These are phyloP conservation scores for Calocybe gangraenosa DNA, from an alignment of 768 basidiomycete genomes.

Conservation along the genomic window DNA sequence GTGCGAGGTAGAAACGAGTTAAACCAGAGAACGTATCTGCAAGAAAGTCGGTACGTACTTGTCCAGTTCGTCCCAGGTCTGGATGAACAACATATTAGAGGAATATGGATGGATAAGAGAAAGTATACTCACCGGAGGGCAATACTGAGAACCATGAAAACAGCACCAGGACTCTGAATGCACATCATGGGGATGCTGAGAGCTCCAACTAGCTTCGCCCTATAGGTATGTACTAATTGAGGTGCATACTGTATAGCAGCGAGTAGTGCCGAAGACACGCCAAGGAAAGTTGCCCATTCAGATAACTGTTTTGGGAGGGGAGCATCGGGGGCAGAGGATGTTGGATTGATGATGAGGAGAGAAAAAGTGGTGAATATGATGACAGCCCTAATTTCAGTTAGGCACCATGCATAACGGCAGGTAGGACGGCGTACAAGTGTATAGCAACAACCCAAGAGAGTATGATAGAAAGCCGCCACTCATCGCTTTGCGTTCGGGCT, in stretches of 20 bases:
- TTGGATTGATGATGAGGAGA: constrained; percentile 44
- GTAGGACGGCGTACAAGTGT: constrained; percentile 61
- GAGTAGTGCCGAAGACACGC: constrained; percentile 73
- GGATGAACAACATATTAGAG: constrained; percentile 3
- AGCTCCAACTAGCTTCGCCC: constrained; percentile 79
- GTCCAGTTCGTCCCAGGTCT: constrained; percentile 86
- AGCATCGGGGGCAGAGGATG: constrained; percentile 34
- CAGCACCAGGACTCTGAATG: constrained; percentile 87
- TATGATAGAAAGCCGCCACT: constrained; percentile 76
- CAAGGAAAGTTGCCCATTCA: constrained; percentile 83
- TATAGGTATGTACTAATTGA: constrained; percentile 79
- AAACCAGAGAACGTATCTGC: neutral
- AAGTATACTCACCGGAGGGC: constrained; percentile 49
- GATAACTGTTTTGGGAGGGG: constrained; percentile 28
- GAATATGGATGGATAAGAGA: neutral
- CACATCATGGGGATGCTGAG: constrained; percentile 95
- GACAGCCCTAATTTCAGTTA: constrained; percentile 37
- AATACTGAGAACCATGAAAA: constrained; percentile 83
- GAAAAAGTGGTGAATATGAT: constrained; percentile 57
- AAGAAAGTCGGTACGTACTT: constrained; percentile 38
- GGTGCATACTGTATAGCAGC: constrained; percentile 87
- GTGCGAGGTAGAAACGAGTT: constrained; percentile 1
- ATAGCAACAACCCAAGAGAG: constrained; percentile 66
- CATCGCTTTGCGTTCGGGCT: constrained; percentile 49
- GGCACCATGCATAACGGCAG: neutral